These are phyloP conservation scores for Phytophthora pistaciae DNA, from an alignment of 352 stramenopile genomes.

Conservation along the genomic window DNA sequence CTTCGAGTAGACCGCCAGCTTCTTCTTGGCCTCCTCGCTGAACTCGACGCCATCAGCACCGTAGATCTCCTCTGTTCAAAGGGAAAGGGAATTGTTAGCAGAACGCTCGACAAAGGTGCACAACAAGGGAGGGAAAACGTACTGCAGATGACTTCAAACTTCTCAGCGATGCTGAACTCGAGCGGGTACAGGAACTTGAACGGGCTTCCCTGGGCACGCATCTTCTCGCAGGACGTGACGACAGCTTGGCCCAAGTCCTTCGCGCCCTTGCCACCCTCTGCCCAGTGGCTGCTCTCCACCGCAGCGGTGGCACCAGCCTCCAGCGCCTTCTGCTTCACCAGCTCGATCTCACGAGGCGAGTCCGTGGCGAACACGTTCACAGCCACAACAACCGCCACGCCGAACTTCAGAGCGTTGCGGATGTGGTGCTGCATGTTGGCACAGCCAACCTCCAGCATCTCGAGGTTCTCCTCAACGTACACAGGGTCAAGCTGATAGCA, in stretches of 20 bases:
- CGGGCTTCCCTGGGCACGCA: constrained; percentile 70
- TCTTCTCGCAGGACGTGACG: constrained; percentile 88
- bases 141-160: constrained; percentile 96
- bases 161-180: constrained; percentile 92
- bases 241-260: constrained; percentile 94
- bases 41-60: constrained; percentile 96
- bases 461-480: constrained; percentile 97
- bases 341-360: constrained; percentile 91
- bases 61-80: constrained; percentile 95
- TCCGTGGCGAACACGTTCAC: constrained; percentile 90
- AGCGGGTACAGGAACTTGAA: constrained; percentile 98
- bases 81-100: constrained; percentile 44
- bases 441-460: constrained; percentile 93
- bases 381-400: constrained; percentile 96
- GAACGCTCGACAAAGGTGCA: neutral
- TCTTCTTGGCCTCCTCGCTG: constrained; percentile 93
- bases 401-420: constrained; percentile 95
- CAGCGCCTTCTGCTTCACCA: constrained; percentile 92
- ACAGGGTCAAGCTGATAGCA: constrained; percentile 73
- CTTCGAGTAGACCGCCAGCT: constrained; percentile 93
- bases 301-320: constrained; percentile 96
- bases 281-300: constrained; percentile 94
- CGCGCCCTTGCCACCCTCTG: constrained; percentile 86
- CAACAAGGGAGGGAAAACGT: constrained; percentile 77
- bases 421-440: constrained; percentile 97